Evolutionary conservation across 768 basidiomycete genomes (phyloP).

Genomic region (Suillus luteus): DNA sequence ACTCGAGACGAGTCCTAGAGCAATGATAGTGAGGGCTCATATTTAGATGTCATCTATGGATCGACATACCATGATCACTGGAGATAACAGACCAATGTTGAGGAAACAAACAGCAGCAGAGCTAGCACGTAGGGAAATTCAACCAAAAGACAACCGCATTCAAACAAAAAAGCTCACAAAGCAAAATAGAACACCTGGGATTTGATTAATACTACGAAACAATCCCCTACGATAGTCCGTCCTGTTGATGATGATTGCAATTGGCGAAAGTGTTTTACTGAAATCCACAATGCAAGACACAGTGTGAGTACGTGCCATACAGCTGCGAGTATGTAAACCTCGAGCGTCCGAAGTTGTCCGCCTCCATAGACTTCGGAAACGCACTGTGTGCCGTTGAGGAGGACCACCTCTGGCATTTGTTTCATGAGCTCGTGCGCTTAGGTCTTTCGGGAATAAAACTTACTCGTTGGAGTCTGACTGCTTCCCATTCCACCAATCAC

Average conservation of each 20-base stretch:
- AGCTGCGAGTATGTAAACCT: neutral
- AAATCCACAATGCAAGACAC: constrained; percentile 1
- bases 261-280: neutral
- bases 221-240: neutral
- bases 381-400: neutral
- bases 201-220: neutral
- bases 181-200: neutral
- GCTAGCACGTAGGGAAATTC: neutral
- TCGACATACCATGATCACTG: neutral
- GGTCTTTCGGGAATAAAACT: neutral
- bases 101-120: neutral
- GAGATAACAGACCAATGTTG: neutral
- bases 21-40: neutral
- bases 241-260: neutral
- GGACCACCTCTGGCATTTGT: neutral
- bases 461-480: neutral
- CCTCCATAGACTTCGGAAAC: neutral
- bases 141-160: neutral
- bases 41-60: neutral
- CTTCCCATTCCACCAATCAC: neutral
- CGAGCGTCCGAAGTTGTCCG: neutral
- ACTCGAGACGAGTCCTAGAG: neutral
- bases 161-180: neutral
- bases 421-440: neutral
- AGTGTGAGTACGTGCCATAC: neutral